These are phyloP conservation scores for Scutellaria galericulata DNA, from an alignment of 257 asterid species.

Conservation along the genomic window DNA sequence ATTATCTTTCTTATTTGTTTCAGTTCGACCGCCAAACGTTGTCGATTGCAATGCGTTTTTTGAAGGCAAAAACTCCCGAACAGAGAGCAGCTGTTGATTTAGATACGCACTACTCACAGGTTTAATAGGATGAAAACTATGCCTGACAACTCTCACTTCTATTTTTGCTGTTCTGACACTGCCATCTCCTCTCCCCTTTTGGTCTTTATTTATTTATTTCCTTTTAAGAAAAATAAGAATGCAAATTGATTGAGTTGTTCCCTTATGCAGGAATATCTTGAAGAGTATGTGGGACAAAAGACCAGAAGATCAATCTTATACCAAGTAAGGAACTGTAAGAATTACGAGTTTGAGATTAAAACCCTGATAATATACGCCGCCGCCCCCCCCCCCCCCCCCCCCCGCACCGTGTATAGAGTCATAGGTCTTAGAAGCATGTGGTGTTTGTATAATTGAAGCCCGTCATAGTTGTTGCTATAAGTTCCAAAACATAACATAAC, in stretches of 20 bases:
- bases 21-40: conserved; percentile 79
- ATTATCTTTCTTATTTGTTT: conserved; percentile 19
- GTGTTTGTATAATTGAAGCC: background rate
- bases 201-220: background rate
- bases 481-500: conserved; percentile 4
- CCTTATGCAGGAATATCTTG: conserved; percentile 80
- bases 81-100: conserved; percentile 99
- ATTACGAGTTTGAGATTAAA: conserved; percentile 15
- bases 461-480: background rate
- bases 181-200: background rate
- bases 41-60: conserved; percentile 86
- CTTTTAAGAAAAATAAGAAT: background rate
- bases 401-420: background rate
- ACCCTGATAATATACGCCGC: background rate
- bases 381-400: too few species aligned
- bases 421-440: background rate
- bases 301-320: conserved; percentile 83
- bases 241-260: conserved; percentile 9
- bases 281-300: conserved; percentile 71
- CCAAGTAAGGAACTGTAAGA: conserved; percentile 65
- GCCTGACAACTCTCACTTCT: background rate
- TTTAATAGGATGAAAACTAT: conserved; percentile 10
- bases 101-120: conserved; percentile 96
- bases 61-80: conserved; percentile 92
- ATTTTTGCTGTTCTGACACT: background rate